Evolutionary conservation across 208 protist genomes (phyloP), one percentile per base, ranked within the genome.

Genomic region (Crithidia expoeki): DNA sequence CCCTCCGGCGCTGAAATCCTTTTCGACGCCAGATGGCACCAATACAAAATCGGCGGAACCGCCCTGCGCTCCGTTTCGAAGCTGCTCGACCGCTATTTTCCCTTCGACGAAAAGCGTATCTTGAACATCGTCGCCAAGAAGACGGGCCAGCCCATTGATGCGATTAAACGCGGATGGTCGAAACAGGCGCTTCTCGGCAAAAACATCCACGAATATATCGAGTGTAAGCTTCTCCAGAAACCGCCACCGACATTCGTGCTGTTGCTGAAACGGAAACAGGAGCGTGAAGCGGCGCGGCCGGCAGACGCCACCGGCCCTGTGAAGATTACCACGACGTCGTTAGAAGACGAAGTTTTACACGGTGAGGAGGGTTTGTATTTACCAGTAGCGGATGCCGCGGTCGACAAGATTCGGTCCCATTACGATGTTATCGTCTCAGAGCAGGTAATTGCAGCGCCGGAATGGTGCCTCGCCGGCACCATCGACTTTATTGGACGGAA

Each of bases 151-250:
- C 51, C 91, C 5, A 38, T 78, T 21, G 85, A 74, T 17, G 72
- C 68, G 42, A 79, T 96, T 23, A 90, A 90, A 66, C 65, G 61
- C 3, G 65, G 73, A 34, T 96, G 91, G 89, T 72, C 53, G 33
- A 76, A 84, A 7, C 88, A 94, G 75, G 88, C 88, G 50, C 74
- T 96, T n/a, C 78, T 96, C 16, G 91, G 91, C n/a, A 93, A 93
- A 64, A 96, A 96, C 68, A 79, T 96, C 19, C 91, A 96, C 72
- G 86, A 83, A 73, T 94, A 89, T 59, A 94, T 96, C 72, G 91
- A 96, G 59, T 84, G 74, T 62, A 80, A 74, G 32, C 79, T 96
- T 11, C 75, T 85, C 32, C 76, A 84, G 23, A 66, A 84, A 23
- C 90, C 90, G 34, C 85, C 87, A 36, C 90, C 90, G 40, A 72